Base-by-base conservation (phyloP, 345 rosid genomes). In the Jatropha curcas region DNA sequence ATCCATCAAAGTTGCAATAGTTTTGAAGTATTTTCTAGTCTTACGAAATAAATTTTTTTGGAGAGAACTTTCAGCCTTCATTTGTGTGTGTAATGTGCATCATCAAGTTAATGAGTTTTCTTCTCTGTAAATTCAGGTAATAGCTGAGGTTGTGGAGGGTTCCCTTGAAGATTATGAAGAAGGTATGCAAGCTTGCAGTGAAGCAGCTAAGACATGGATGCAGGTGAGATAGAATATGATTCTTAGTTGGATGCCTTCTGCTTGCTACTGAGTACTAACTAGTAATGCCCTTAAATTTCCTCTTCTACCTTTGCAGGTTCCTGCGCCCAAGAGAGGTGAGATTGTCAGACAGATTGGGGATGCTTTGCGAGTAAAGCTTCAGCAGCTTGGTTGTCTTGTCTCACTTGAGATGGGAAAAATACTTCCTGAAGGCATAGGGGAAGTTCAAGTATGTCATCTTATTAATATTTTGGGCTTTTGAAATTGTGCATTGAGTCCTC, bases 361-460 rank as follows among this genome's bases (percentile, higher is more conserved):
- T 56, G 98, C 99, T 5, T 67, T 95, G 58, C 84, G 98, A 82
- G 82, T 75, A 28, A 95, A 95, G 71, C 93, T 95, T 55, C 85
- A 85, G 65, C 88, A 82, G 37, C 97, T 95, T 34, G 97, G 99
- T 24, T 91, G 84, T 25, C 94, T 95, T 75, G 88, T 95, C 41
- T 92, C 99, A 11, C 91, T 92, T 63, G 99, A 95, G 86, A 93
- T 95, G 99, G 99, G 99, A 59, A 95, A 95, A 81, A 91, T 91
- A 63, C 89, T 92, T 59, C 89, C 99, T 7, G 98, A 95, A 86
- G 99, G 98, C 80, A 86, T 95, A 9, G 99, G 98, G 37, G 99
- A 95, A 87, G 98, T 95, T 75, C 98, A 95, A 71, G 99, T 92
- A 78, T 81, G 76, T 78, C 28, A 25, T 31, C 24, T 27, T 43